Conservation (phyloP, 1,284 basidiomycete genomes). For the Wolfiporia cocos region DNA sequence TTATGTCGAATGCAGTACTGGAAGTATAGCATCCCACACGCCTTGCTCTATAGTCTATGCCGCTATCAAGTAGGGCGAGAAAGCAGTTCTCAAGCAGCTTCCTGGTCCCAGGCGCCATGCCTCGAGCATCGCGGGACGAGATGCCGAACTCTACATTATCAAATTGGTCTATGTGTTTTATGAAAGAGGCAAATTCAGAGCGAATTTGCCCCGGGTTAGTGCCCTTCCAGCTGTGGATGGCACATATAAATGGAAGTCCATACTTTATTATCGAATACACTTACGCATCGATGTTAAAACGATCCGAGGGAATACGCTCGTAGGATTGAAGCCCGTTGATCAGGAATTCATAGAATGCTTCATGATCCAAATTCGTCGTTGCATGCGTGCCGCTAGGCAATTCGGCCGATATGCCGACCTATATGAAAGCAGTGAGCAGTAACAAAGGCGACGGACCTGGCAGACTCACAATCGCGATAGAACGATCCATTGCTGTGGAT, state of each 20-base stretch:
- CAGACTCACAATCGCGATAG: background rate
- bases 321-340: conserved; percentile 29
- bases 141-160: conserved; percentile 37
- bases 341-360: conserved; percentile 32
- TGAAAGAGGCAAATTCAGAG: conserved; percentile 29
- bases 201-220: conserved; percentile 20
- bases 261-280: background rate
- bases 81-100: conserved; percentile 34
- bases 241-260: background rate
- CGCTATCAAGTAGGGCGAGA: conserved; percentile 34
- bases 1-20: conserved; percentile 16
- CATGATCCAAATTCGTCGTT: conserved; percentile 28
- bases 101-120: conserved; percentile 30
- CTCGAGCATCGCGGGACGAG: conserved; percentile 29
- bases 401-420: conserved; percentile 35
- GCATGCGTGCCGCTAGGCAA: conserved; percentile 27
- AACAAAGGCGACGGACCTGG: background rate
- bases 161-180: conserved; percentile 32
- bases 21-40: conserved; percentile 35
- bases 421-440: too few relatives aligned
- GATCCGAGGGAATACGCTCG: conserved; percentile 26
- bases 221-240: conserved; percentile 19
- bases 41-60: conserved; percentile 32
- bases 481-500: background rate
- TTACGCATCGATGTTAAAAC: conserved; percentile 18